Conservation (phyloP, 805 yeast genomes). For the Debaryomyces castellii region DNA sequence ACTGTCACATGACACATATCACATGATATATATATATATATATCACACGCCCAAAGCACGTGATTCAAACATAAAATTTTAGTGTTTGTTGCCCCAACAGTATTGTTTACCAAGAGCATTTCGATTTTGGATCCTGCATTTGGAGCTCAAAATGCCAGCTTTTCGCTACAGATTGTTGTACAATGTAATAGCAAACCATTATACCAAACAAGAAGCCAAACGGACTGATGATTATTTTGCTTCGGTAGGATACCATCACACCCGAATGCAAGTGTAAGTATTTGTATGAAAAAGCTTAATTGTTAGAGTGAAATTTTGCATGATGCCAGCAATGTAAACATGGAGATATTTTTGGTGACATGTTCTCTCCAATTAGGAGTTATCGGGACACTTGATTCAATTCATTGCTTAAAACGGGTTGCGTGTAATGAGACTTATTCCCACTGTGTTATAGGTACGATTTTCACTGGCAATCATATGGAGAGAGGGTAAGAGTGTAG, state of each 20-base stretch:
- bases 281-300: neutral
- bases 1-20: neutral
- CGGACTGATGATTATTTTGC: neutral
- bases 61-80: neutral
- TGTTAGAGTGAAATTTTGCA: neutral
- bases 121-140: neutral
- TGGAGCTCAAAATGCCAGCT: no score
- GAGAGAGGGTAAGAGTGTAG: neutral
- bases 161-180: no score
- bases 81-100: neutral
- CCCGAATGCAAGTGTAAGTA: neutral
- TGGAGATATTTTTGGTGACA: neutral
- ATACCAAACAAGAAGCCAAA: neutral
- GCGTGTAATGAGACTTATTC: neutral
- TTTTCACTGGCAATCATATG: neutral
- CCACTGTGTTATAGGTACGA: neutral
- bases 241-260: neutral
- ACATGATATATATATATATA: no score
- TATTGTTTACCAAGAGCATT: neutral
- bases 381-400: neutral
- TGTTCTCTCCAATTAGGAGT: neutral
- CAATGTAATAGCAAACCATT: no score
- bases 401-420: neutral
- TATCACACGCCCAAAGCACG: neutral
- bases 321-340: neutral